Percentiles rank a stretch among this genome's conserved stretches.
Evolutionary conservation across 495 filamentous ascomycete genomes (phyloP).

Genomic region (Penicillium paxilli): DNA sequence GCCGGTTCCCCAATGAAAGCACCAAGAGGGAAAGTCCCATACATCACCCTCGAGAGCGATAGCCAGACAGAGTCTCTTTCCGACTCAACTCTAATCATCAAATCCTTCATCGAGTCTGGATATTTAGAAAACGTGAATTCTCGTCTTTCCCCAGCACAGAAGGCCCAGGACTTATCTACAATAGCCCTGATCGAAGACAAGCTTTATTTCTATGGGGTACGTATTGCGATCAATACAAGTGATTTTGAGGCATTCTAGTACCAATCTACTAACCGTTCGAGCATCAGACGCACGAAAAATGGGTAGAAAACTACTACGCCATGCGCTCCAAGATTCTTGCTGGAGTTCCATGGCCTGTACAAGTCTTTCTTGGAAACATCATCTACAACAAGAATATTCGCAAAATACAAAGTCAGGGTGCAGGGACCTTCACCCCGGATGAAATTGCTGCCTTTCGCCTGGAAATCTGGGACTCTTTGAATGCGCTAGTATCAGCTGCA

Average conservation of each 20-base stretch:
- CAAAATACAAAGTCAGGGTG: constrained; percentile 57
- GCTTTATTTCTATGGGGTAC: constrained; percentile 55
- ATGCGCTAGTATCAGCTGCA: constrained; percentile 33
- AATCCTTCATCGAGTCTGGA: constrained; percentile 38
- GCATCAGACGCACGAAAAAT: constrained; percentile 37
- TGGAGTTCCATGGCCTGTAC: constrained; percentile 49
- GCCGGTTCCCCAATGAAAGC: constrained; percentile 41
- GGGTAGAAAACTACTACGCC: constrained; percentile 60
- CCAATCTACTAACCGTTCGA: neutral
- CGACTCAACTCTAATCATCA: constrained; percentile 58
- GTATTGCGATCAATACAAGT: too few relatives aligned
- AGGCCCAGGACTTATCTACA: constrained; percentile 50
- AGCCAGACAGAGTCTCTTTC: constrained; percentile 16
- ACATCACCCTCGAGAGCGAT: constrained; percentile 29
- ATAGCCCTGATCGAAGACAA: constrained; percentile 61
- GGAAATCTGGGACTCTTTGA: constrained; percentile 56
- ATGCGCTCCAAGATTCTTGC: constrained; percentile 56
- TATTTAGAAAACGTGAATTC: constrained; percentile 50
- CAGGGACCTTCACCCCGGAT: constrained; percentile 44
- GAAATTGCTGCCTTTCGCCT: constrained; percentile 46
- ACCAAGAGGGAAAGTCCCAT: constrained; percentile 63
- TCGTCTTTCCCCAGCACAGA: constrained; percentile 29
- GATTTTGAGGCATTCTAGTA: too few relatives aligned
- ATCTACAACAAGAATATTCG: constrained; percentile 41
- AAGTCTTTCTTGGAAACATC: constrained; percentile 53